Percentiles rank a stretch among this genome's conserved stretches.
Conservation (phyloP, 257 asterid species). For the Scutellaria minor region DNA sequence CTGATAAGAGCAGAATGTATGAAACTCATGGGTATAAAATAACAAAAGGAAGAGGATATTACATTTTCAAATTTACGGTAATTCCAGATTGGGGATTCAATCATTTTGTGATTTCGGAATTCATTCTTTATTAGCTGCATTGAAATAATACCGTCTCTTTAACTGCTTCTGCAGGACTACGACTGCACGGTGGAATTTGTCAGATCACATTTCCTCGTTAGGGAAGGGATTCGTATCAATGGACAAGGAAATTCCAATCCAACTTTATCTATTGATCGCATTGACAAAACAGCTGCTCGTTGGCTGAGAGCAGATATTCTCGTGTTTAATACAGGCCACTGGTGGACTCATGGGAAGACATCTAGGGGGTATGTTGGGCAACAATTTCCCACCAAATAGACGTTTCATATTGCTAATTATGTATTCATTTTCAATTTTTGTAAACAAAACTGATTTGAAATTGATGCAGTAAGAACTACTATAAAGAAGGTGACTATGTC, state of each 20-base stretch:
- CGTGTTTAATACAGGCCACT: conserved; percentile 90
- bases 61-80: conserved; percentile 89
- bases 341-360: conserved; percentile 99
- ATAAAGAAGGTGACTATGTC: conserved; percentile 68
- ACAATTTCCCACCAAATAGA: neutral
- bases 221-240: conserved; percentile 83
- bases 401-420: conserved; percentile 8
- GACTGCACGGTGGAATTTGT: conserved; percentile 81
- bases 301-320: conserved; percentile 96
- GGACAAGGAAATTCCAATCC: conserved; percentile 86
- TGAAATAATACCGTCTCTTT: neutral
- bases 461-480: conserved; percentile 81
- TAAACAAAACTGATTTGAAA: conserved; percentile 29
- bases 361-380: conserved; percentile 72
- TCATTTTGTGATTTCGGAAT: neutral
- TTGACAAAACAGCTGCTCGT: conserved; percentile 79
- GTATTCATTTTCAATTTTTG: neutral
- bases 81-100: conserved; percentile 22
- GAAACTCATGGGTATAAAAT: conserved; percentile 87
- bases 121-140: neutral
- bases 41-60: conserved; percentile 93
- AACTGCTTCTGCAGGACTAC: conserved; percentile 68
- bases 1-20: conserved; percentile 82
- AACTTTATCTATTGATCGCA: conserved; percentile 81
- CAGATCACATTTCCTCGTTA: conserved; percentile 92